These are phyloP conservation scores for Salix arbutifolia DNA, from an alignment of 345 rosid species.

Conservation along the genomic window DNA sequence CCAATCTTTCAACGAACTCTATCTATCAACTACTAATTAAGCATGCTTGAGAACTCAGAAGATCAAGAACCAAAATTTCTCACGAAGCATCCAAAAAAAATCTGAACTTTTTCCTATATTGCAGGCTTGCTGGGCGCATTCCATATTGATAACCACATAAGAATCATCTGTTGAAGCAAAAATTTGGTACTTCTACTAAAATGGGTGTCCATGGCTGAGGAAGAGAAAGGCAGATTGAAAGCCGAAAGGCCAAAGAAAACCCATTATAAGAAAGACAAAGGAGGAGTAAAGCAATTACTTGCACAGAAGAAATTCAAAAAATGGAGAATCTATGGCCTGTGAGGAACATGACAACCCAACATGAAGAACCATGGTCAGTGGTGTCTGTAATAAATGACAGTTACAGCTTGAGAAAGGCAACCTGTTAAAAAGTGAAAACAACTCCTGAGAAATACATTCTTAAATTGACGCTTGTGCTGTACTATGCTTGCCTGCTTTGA, in stretches of 20 bases:
- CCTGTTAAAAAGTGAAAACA: not conserved
- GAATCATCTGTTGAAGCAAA: not conserved
- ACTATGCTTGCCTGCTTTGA: too few species aligned
- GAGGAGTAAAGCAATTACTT: not conserved
- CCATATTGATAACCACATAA: not conserved
- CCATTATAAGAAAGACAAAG: not conserved
- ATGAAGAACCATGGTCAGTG: conserved; percentile 3
- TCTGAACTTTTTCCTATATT: not conserved
- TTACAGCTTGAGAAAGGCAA: not conserved
- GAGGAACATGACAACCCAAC: not conserved
- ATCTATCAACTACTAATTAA: not conserved
- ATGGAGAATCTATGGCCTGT: conserved; percentile 11
- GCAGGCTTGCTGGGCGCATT: not conserved
- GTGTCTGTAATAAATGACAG: conserved; percentile 1
- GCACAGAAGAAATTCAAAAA: not conserved
- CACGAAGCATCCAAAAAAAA: not conserved
- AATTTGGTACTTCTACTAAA: not conserved
- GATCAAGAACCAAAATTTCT: conserved; percentile 1
- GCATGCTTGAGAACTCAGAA: not conserved
- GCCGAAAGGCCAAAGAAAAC: not conserved
- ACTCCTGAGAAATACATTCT: not conserved
- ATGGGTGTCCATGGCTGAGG: not conserved
- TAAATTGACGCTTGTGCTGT: not conserved
- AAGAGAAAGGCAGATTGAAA: not conserved
- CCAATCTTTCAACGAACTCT: not conserved